Percentiles rank a stretch among this genome's conserved stretches.
Conservation (phyloP, 75 land plant genomes). For the Cryptomeria japonica region DNA sequence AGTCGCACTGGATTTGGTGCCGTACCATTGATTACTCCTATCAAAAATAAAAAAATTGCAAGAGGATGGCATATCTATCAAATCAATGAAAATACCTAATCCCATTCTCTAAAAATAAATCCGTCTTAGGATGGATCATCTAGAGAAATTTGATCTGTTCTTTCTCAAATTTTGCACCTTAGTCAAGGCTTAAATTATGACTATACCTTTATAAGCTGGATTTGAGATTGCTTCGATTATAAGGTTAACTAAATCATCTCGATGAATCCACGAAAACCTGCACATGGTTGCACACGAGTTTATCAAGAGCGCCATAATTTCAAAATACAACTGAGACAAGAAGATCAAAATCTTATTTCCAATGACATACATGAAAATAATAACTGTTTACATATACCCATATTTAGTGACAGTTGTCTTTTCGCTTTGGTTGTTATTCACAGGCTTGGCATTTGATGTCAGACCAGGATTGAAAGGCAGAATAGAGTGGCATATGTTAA, state of each 20-base stretch:
- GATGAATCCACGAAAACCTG: constrained; percentile 99
- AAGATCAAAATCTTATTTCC: background rate
- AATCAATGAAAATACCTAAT: background rate
- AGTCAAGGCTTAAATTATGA: background rate
- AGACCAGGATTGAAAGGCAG: no score
- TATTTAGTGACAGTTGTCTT: background rate
- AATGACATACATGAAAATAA: background rate
- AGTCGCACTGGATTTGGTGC: constrained; percentile 97
- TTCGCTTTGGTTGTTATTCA: background rate
- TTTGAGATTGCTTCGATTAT: constrained; percentile 83
- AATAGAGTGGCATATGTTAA: no score
- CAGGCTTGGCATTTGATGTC: background rate
- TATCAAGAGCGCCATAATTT: background rate
- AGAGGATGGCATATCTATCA: background rate
- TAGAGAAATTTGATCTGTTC: background rate
- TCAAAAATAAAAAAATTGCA: background rate
- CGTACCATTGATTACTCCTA: constrained; percentile 98
- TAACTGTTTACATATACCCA: background rate
- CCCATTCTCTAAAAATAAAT: background rate
- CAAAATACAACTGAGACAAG: background rate
- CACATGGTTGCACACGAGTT: constrained; percentile 1
- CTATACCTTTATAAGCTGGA: constrained; percentile 81
- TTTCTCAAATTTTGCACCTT: background rate
- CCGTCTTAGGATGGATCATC: background rate
- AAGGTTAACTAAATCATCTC: constrained; percentile 89